A percentile compares a stretch with the other conserved stretches of the same genome.
phyloP scores from a whole-genome alignment of 768 basidiomycete genomes.

The Lentinula edodes region DNA sequence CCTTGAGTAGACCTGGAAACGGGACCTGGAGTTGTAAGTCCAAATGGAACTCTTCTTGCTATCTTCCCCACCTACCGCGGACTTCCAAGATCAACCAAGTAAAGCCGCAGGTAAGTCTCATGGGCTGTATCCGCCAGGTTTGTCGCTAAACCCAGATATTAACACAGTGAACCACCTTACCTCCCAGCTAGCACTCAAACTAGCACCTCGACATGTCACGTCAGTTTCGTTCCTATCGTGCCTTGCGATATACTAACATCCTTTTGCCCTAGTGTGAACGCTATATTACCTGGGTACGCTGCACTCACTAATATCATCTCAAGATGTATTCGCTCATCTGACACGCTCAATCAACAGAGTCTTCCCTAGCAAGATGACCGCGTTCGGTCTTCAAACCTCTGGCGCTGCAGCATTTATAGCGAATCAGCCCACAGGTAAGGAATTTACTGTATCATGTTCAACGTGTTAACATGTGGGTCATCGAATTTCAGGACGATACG shows the following conservation, averaged over 20 bases:
- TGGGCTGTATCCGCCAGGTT: background rate
- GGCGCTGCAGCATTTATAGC: slow-evolving; percentile 49
- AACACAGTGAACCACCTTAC: slow-evolving; percentile 71
- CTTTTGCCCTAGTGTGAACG: slow-evolving; percentile 58
- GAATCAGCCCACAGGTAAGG: slow-evolving; percentile 59
- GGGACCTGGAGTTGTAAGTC: slow-evolving; percentile 79
- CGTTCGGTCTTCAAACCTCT: slow-evolving; percentile 52
- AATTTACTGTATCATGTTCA: background rate
- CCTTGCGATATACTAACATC: background rate
- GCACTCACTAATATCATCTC: background rate
- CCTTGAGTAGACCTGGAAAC: slow-evolving; percentile 45
- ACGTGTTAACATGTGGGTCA: background rate
- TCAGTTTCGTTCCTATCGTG: slow-evolving; percentile 30
- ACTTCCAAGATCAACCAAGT: slow-evolving; percentile 60
- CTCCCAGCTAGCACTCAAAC: slow-evolving; percentile 60
- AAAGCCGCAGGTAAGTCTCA: slow-evolving; percentile 66
- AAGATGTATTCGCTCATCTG: background rate
- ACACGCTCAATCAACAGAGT: slow-evolving; percentile 31
- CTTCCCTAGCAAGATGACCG: slow-evolving; percentile 85
- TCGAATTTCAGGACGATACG: slow-evolving; percentile 50
- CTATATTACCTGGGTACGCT: slow-evolving; percentile 71
- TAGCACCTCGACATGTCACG: slow-evolving; percentile 59
- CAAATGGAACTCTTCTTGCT: background rate
- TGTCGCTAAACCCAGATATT: background rate
- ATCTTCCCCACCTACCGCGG: background rate